Conservation (phyloP, 345 rosid species). For the Linum lewisii region DNA sequence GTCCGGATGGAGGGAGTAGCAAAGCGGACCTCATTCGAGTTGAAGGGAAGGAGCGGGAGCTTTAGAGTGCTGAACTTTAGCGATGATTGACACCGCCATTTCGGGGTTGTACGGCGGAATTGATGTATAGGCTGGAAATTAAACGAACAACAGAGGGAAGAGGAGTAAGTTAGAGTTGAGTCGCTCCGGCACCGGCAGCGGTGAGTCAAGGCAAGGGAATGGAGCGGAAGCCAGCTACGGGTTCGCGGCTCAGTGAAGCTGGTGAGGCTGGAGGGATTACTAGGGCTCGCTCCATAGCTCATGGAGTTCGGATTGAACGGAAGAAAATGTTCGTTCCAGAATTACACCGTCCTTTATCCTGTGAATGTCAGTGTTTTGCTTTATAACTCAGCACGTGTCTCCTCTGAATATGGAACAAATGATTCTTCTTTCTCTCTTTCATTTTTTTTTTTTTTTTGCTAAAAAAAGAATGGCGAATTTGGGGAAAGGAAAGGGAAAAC, state of each 20-base stretch:
- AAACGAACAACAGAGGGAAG: neutral
- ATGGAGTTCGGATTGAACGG: neutral
- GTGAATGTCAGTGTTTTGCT: neutral
- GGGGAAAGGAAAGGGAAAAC: too few relatives aligned
- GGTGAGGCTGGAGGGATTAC: neutral
- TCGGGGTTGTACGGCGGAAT: neutral
- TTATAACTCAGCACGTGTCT: too few relatives aligned
- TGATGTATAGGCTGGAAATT: neutral
- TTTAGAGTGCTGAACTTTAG: slow-evolving; percentile 26
- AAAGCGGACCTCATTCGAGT: slow-evolving; percentile 34
- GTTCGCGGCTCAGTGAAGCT: neutral
- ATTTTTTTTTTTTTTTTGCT: too few relatives aligned
- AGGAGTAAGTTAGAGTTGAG: neutral
- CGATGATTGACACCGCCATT: slow-evolving; percentile 11
- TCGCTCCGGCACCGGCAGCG: neutral
- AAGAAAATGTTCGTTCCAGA: neutral
- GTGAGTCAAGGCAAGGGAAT: too few relatives aligned
- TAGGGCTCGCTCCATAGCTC: neutral
- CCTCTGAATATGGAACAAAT: too few relatives aligned
- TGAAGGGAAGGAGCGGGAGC: slow-evolving; percentile 61
- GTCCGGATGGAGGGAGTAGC: neutral
- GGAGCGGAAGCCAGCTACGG: neutral
- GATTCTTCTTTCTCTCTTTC: too few relatives aligned
- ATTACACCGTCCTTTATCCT: neutral
- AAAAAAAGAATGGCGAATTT: too few relatives aligned